Conservation (phyloP, 139 green algal species). For the Coelastrella sp. region DNA sequence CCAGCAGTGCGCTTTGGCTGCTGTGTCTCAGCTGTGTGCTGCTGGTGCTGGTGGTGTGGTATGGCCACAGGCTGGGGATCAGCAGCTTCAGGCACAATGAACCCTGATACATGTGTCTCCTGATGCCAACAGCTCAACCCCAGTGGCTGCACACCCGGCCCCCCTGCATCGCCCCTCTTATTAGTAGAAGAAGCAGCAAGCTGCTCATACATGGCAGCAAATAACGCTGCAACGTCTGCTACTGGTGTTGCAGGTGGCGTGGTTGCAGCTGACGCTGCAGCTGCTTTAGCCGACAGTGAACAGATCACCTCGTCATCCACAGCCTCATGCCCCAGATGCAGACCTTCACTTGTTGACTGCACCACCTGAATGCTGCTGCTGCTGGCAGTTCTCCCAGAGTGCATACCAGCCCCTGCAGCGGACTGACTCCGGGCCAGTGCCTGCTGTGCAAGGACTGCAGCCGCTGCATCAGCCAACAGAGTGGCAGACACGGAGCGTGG, state of each 20-base stretch:
- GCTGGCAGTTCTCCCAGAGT: neutral
- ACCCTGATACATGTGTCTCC: slow-evolving; percentile 11
- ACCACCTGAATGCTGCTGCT: neutral
- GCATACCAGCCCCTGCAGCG: neutral
- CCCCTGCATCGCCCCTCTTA: neutral
- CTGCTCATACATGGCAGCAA: slow-evolving; percentile 36
- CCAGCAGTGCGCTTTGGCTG: neutral
- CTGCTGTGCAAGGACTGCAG: neutral
- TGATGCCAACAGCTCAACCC: slow-evolving; percentile 40
- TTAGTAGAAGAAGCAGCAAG: neutral
- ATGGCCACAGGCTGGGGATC: neutral
- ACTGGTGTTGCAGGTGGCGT: slow-evolving; percentile 18
- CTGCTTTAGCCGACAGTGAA: neutral
- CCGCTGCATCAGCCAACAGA: neutral
- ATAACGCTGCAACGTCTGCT: neutral
- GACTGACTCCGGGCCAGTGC: neutral
- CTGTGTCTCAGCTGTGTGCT: neutral
- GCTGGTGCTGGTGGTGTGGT: slow-evolving; percentile 15
- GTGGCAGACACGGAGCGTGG: neutral
- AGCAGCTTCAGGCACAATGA: slow-evolving; percentile 5
- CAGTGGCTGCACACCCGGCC: slow-evolving; percentile 7
- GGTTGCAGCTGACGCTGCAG: neutral
- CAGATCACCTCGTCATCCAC: neutral
- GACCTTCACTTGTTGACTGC: neutral
- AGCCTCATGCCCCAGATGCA: neutral